Percentiles rank a stretch among this genome's conserved stretches.
These are phyloP conservation scores for Chenopodium quinoa DNA, from an alignment of 148 eudicot species.

Conservation along the genomic window DNA sequence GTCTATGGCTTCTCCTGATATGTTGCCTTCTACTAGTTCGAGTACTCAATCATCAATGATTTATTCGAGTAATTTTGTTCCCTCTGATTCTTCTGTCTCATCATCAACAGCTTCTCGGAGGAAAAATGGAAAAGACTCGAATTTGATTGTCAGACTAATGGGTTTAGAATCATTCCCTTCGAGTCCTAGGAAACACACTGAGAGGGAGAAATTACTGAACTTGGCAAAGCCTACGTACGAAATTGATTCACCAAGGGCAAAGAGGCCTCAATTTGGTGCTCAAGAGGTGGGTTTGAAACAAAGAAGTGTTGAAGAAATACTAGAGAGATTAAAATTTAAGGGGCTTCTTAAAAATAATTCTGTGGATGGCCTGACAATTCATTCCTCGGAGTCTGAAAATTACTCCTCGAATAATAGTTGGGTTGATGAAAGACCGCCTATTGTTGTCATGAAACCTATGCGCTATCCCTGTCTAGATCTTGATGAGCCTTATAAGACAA, in stretches of 20 bases:
- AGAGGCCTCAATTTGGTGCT: constrained; percentile 35
- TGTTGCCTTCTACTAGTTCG: constrained; percentile 62
- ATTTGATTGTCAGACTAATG: constrained; percentile 70
- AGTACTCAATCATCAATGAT: constrained; percentile 49
- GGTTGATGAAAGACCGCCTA: constrained; percentile 46
- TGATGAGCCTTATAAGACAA: constrained; percentile 26
- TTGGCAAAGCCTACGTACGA: constrained; percentile 46
- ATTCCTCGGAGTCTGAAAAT: constrained; percentile 20
- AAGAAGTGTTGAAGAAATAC: constrained; percentile 50
- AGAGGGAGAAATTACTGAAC: constrained; percentile 29
- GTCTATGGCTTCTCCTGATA: constrained; percentile 29
- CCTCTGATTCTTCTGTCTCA: constrained; percentile 42
- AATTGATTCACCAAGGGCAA: constrained; percentile 46
- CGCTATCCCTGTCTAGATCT: constrained; percentile 21
- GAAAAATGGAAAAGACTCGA: constrained; percentile 42
- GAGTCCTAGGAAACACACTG: constrained; percentile 29
- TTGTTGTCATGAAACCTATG: constrained; percentile 64
- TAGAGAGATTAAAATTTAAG: constrained; percentile 50
- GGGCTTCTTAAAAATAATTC: constrained; percentile 40
- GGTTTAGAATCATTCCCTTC: constrained; percentile 52
- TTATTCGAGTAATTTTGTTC: constrained; percentile 42
- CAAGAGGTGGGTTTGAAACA: constrained; percentile 34
- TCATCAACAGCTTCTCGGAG: constrained; percentile 41
- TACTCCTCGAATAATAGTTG: constrained; percentile 9
- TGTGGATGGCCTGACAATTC: constrained; percentile 11